Conservation (phyloP, 192 early-diverging fungal species). For the Jimgerdemannia lactiflua region DNA sequence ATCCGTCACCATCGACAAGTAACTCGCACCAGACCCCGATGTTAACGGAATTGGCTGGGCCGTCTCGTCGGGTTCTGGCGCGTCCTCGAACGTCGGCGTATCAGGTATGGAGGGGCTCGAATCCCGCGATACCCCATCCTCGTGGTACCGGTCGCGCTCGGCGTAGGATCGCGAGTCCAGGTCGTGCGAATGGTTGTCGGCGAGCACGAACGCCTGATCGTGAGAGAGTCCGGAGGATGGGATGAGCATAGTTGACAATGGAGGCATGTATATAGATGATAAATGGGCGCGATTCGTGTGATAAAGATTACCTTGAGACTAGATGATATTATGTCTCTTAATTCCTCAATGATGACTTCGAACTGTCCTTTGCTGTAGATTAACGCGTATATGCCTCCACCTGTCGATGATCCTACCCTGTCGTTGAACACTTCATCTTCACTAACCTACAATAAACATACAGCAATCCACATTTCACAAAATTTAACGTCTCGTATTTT, state of each 20-base stretch:
- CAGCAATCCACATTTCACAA: too few species aligned
- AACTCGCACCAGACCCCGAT: background rate
- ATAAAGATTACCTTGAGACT: slow-evolving; percentile 3
- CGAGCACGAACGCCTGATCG: background rate
- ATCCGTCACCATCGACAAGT: background rate
- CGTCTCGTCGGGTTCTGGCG: background rate
- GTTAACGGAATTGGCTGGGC: background rate
- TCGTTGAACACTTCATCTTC: slow-evolving; percentile 21
- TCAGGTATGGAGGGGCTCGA: background rate
- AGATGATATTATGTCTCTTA: slow-evolving; percentile 3
- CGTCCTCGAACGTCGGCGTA: background rate
- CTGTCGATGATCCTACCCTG: background rate
- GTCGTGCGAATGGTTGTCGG: background rate
- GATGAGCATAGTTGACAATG: background rate
- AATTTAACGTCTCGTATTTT: too few species aligned
- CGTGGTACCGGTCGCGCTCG: background rate
- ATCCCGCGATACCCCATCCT: background rate
- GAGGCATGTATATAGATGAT: background rate
- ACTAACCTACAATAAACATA: slow-evolving; percentile 10
- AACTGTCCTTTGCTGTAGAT: background rate
- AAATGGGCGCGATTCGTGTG: background rate
- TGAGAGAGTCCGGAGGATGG: background rate
- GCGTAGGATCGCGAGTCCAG: background rate
- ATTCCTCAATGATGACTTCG: background rate
- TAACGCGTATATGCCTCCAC: background rate